These are phyloP conservation scores for Cystobasidium slooffiae DNA, from an alignment of 1,284 basidiomycete species.

Conservation along the genomic window DNA sequence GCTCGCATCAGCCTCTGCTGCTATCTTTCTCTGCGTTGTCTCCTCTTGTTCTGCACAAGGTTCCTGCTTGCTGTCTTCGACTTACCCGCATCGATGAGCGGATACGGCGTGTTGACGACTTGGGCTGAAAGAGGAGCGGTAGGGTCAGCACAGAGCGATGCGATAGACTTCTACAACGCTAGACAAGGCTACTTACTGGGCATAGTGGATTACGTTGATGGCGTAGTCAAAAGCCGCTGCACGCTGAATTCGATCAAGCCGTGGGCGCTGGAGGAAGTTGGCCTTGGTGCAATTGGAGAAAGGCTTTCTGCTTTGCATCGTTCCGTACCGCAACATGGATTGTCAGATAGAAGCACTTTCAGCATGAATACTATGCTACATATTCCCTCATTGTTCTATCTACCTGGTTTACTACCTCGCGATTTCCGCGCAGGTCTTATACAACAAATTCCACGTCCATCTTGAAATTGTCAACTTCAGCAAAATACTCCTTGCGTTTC, in stretches of 20 bases:
- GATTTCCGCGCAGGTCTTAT: neutral
- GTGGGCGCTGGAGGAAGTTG: neutral
- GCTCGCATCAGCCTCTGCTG: neutral
- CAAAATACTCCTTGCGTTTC: constrained; percentile 24
- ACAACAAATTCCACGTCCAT: constrained; percentile 22
- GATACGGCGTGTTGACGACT: constrained; percentile 48
- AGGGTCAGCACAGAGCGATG: neutral
- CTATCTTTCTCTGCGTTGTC: neutral
- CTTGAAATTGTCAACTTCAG: constrained; percentile 25
- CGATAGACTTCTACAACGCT: neutral
- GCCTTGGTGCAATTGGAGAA: constrained; percentile 1
- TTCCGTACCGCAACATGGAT: neutral
- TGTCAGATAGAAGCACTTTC: neutral
- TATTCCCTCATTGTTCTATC: neutral
- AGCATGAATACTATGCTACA: neutral
- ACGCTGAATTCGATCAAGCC: constrained; percentile 1
- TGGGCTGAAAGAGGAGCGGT: constrained; percentile 41
- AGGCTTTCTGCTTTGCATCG: neutral
- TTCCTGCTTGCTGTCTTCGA: neutral
- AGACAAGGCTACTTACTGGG: neutral
- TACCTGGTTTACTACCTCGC: neutral
- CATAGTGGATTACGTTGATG: neutral
- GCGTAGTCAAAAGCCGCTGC: neutral
- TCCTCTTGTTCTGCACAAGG: neutral
- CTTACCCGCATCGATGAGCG: constrained; percentile 50